Evolutionary conservation across 202 grass and related monocot genomes (phyloP), one percentile per base, ranked within the genome.

Genomic region (Miscanthus sacchariflorus): DNA sequence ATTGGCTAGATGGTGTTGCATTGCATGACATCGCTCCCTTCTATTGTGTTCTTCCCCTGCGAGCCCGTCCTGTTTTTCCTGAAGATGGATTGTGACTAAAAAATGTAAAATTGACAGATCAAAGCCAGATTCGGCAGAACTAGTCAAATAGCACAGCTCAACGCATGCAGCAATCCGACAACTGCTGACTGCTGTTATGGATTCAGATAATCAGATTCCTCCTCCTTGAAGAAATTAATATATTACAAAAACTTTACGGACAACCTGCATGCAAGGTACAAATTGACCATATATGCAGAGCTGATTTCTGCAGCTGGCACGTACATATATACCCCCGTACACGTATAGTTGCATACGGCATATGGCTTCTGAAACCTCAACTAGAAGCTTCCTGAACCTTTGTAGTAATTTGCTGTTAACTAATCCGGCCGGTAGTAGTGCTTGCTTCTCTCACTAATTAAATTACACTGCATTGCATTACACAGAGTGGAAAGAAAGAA

Each of bases 391-490:
- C 40, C 83, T 75, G 78, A 86, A 79, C 33, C 71, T 88, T 63
- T 5, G 33, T 56, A 77, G 64, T 67, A 81, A 65, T 84, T 77
- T 36, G 14, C 61, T 39, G 38, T 39, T 81, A 78, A 83, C 69
- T 54, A 68, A 92, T 79, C 56, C 68, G 80, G 12, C 64, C 25
- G 27, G 25, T 33, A 15, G 35, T 69, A 74, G n/a, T 65, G 66
- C n/a, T 52, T 74, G n/a, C 66, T 59, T 83, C 77, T 75, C 74
- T 48, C 44, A 61, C 76, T 89, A 68, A 68, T 68, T 35, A 86
- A 66, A 80, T 83, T 79, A 87, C 75, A 83, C 30, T 83, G 68
- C 74, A 77, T 89, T 80, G 86, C 80, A 87, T 86, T 76, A 83
- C 59, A 92, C 9, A 52, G 70, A n/a, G 35, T 8, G n/a, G 3